Evolutionary conservation across 2,329 filamentous ascomycete species (phyloP), one percentile per base, ranked within the genome.

Genomic region (Leptographium radiaticola): DNA sequence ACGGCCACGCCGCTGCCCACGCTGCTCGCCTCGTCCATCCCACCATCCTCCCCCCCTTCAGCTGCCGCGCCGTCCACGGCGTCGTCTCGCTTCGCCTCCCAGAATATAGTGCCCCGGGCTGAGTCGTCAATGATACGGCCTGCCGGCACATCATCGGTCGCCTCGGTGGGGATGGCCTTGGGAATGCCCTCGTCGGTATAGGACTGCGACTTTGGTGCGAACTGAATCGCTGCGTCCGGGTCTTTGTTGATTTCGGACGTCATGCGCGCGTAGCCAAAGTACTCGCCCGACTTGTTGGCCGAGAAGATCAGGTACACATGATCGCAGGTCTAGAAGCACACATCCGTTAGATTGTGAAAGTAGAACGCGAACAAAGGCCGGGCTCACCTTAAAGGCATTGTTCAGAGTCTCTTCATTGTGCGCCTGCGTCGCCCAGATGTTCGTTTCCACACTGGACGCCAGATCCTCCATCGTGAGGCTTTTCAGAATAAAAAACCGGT

Each of bases 201-300:
- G 13, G 75, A 68, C 56, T 86, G 82, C 9, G 76, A 73, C 59
- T 81, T 81, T 1, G 82, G 81, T 6, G 81, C 81, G 67, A 88
- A 84, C 63, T 86, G 76, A 49, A 87, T 80, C 0, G 82, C 80
- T 1, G 83, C 79, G 0, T 76, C 75, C 12, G 84, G 81, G 60
- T 95, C 86, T 53, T 90, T 79, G 60, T 86, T 83, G 62, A 96
- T 95, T 5, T 82, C 74, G 25, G 91, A 95, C 11, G 76, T 73
- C 91, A 97, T 97, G 40, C 86, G 82, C 20, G 90, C 91, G 64
- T 95, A 96, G 20, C 91, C 91, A 69, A 93, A 96, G 65, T 96
- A 97, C 67, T 96, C 91, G 13, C 91, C 91, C 0, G 91, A 96
- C 64, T 96, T 96, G 68, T 97, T 97, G 13, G 91, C 91, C 1